Conservation (phyloP, 73 alveolate species). For the Paramecium pentaurelia region DNA sequence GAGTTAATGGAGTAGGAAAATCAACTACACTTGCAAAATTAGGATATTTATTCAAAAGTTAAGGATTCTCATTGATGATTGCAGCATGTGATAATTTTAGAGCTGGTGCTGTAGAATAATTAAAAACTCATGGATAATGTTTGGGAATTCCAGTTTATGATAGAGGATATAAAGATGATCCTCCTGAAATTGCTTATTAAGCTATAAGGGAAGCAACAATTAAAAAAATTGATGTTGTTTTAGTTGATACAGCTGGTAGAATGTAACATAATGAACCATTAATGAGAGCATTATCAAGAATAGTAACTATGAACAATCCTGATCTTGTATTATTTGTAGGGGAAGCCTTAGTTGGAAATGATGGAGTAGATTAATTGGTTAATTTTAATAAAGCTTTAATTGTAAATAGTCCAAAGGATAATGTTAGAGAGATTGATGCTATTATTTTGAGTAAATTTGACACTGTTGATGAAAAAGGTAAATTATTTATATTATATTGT, state of each 20-base stretch:
- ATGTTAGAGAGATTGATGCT: conserved; percentile 99
- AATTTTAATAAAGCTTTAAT: conserved; percentile 93
- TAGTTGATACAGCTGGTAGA: conserved; percentile 99
- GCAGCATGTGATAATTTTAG: conserved; percentile 99
- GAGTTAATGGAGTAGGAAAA: conserved; percentile 99
- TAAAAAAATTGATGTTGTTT: conserved; percentile 96
- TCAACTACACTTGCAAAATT: conserved; percentile 98
- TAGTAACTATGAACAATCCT: conserved; percentile 97
- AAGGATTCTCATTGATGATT: conserved; percentile 80
- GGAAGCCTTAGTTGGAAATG: conserved; percentile 99
- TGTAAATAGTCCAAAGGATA: conserved; percentile 85
- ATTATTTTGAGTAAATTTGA: conserved; percentile 98
- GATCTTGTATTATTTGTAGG: conserved; percentile 98
- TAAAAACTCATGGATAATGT: conserved; percentile 95
- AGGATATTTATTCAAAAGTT: conserved; percentile 92
- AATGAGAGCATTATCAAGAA: conserved; percentile 97
- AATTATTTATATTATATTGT: neutral
- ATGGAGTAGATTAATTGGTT: conserved; percentile 97
- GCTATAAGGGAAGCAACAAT: conserved; percentile 89
- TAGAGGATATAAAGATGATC: conserved; percentile 98
- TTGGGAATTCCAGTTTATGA: conserved; percentile 96
- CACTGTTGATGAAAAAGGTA: conserved; percentile 99
- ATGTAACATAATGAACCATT: conserved; percentile 99
- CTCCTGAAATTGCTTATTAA: conserved; percentile 93
- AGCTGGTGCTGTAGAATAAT: conserved; percentile 99